Percentiles rank a stretch among this genome's conserved stretches.
phyloP scores from a whole-genome alignment of 1,284 basidiomycete species.

The Cystobasidium pallidum region DNA sequence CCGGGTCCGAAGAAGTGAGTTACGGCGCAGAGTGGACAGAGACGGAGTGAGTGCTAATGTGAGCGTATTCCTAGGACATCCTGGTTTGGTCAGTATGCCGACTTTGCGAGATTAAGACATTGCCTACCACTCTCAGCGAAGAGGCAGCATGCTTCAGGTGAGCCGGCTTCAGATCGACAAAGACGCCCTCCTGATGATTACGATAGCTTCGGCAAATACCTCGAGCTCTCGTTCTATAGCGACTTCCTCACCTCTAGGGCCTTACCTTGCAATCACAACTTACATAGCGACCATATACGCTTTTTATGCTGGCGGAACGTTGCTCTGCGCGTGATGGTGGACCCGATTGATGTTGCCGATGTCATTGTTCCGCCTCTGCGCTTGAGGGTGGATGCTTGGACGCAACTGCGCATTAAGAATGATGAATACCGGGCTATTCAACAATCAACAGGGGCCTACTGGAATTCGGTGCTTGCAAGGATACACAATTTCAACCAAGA shows the following conservation, averaged over 20 bases:
- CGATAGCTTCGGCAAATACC: conserved; percentile 79
- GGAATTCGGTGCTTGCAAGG: conserved; percentile 62
- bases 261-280: conserved; percentile 79
- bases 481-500: conserved; percentile 61
- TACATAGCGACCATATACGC: conserved; percentile 88
- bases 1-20: conserved; percentile 10
- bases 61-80: conserved; percentile 63
- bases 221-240: conserved; percentile 90
- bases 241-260: conserved; percentile 64
- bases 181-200: too few species aligned
- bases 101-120: conserved; percentile 64
- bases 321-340: conserved; percentile 87
- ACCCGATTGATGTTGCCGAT: conserved; percentile 80
- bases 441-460: conserved; percentile 68
- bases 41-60: conserved; percentile 47
- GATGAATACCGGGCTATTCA: conserved; percentile 79
- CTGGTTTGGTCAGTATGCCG: conserved; percentile 93
- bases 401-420: conserved; percentile 85
- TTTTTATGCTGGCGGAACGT: conserved; percentile 75
- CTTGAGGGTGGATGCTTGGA: conserved; percentile 80
- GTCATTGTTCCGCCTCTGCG: conserved; percentile 85
- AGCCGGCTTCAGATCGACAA: neutral
- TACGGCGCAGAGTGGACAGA: neutral
- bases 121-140: conserved; percentile 60
- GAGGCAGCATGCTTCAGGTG: conserved; percentile 67